phyloP scores from a whole-genome alignment of 192 early-diverging fungal species.

The Backusella westeae region DNA sequence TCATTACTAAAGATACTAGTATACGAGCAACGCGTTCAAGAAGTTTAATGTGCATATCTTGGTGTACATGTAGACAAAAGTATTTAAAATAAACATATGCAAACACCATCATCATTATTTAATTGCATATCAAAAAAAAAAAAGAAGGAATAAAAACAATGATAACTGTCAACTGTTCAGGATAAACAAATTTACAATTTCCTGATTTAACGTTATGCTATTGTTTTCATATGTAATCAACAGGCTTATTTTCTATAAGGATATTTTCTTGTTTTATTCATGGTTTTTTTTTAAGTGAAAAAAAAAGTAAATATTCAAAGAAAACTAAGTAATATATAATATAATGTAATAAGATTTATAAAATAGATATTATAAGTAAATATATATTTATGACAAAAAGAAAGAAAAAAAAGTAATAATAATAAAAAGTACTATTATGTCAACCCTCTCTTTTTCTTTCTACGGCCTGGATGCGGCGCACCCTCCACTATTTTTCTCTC shows the following conservation, averaged over 20 bases:
- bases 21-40: background rate
- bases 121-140: background rate
- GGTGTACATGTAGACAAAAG: background rate
- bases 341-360: background rate
- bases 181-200: background rate
- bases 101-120: background rate
- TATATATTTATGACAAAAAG: constrained; percentile 4
- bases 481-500: constrained; percentile 35
- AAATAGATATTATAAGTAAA: background rate
- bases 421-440: background rate
- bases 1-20: background rate
- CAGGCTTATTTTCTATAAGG: background rate
- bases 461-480: constrained; percentile 35
- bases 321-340: background rate
- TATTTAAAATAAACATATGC: background rate
- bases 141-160: too few relatives aligned
- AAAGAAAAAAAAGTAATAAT: background rate
- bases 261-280: constrained; percentile 5
- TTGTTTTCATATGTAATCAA: background rate
- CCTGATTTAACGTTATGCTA: background rate
- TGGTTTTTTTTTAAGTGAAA: background rate
- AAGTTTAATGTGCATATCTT: background rate
- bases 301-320: background rate
- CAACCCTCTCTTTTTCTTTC: constrained; percentile 30
- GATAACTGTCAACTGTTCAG: background rate